These are phyloP conservation scores for Mangifera indica DNA, from an alignment of 345 rosid species.

Conservation along the genomic window DNA sequence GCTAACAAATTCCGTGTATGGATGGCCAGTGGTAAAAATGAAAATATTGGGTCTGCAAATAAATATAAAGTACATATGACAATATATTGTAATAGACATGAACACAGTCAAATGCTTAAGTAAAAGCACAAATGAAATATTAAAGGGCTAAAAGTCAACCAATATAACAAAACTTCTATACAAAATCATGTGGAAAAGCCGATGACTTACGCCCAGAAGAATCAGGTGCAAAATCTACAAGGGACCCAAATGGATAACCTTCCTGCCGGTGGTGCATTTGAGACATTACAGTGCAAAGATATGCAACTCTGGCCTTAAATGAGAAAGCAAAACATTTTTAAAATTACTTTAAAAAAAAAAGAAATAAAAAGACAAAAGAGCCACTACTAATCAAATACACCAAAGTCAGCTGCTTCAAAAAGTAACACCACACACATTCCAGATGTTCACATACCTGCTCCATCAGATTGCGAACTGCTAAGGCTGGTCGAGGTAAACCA, in stretches of 20 bases:
- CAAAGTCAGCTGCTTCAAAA: not conserved
- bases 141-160: not conserved
- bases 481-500: constrained; percentile 86
- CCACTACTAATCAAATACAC: not conserved
- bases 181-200: constrained; percentile 9
- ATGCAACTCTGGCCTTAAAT: constrained; percentile 92
- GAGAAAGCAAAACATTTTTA: constrained; percentile 15
- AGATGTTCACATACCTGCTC: constrained; percentile 61
- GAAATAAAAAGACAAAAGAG: not conserved
- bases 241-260: constrained; percentile 95
- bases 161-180: not conserved
- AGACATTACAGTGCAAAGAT: constrained; percentile 94
- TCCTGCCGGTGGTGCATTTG: constrained; percentile 94
- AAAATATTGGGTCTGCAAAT: constrained; percentile 83
- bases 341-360: not conserved
- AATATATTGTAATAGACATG: not conserved
- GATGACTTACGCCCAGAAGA: constrained; percentile 75
- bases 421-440: constrained; percentile 1
- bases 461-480: constrained; percentile 96
- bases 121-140: not conserved
- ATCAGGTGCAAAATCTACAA: constrained; percentile 96
- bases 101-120: not conserved
- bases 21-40: constrained; percentile 93
- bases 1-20: constrained; percentile 88
- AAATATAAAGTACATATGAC: not conserved